These are phyloP conservation scores for Lepidium africanum DNA, from an alignment of 345 rosid species.

Conservation along the genomic window DNA sequence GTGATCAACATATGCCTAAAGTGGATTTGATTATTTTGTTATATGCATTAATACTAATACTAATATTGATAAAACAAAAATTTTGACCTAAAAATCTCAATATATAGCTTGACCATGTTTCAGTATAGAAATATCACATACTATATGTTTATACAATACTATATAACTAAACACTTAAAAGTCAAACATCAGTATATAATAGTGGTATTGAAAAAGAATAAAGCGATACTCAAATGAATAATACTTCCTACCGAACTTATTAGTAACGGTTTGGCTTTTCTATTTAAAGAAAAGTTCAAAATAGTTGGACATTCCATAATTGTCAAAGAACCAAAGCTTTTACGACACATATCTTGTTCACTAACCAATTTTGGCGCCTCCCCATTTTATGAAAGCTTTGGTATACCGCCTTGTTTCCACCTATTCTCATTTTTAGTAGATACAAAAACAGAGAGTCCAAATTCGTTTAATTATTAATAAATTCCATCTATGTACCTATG, in stretches of 20 bases:
- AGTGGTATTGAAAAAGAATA: neutral
- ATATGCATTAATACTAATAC: neutral
- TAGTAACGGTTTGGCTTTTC: slow-evolving; percentile 12
- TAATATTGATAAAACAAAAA: neutral
- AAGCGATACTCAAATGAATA: neutral
- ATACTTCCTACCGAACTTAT: neutral
- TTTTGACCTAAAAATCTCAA: neutral
- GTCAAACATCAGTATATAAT: neutral
- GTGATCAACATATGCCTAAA: neutral
- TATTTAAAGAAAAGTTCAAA: slow-evolving; percentile 14
- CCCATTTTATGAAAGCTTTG: slow-evolving; percentile 10
- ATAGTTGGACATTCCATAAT: slow-evolving; percentile 19
- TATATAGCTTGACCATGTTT: neutral
- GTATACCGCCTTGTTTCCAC: slow-evolving; percentile 18
- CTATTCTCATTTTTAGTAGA: neutral
- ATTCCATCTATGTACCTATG: neutral
- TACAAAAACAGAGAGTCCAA: slow-evolving; percentile 1
- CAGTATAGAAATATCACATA: neutral
- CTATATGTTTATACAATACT: neutral
- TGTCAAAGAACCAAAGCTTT: slow-evolving; percentile 26
- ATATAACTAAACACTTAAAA: neutral
- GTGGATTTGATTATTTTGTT: neutral
- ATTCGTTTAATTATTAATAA: neutral
- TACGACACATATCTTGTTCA: slow-evolving; percentile 23
- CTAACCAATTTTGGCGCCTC: slow-evolving; percentile 21